Conservation (phyloP, 1,139 yeast genomes). For the Geotrichum europaeum region DNA sequence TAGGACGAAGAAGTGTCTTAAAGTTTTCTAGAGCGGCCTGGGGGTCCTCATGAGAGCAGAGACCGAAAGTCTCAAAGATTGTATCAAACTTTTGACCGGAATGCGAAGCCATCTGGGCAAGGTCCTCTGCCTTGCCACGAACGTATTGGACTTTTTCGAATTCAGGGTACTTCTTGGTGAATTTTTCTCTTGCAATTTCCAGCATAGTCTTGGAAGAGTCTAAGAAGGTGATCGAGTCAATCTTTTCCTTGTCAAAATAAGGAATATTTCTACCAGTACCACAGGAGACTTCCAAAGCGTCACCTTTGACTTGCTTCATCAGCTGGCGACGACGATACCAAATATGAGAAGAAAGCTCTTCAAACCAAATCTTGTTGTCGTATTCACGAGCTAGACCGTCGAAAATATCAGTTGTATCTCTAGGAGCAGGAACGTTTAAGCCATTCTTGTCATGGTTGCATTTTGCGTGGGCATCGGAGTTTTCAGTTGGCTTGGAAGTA, state of each 20-base stretch:
- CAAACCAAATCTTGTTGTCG: conserved; percentile 78
- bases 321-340: conserved; percentile 81
- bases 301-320: conserved; percentile 74
- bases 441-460: conserved; percentile 7
- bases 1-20: conserved; percentile 67
- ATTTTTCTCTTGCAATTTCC: conserved; percentile 71
- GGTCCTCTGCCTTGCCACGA: conserved; percentile 86
- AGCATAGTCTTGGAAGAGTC: conserved; percentile 86
- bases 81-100: conserved; percentile 68
- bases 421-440: conserved; percentile 45
- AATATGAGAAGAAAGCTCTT: conserved; percentile 75
- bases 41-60: conserved; percentile 94
- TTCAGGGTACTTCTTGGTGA: conserved; percentile 57
- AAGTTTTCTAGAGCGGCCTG: conserved; percentile 73
- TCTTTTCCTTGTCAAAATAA: conserved; percentile 53
- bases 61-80: conserved; percentile 86
- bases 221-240: conserved; percentile 72
- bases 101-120: conserved; percentile 49
- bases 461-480: background rate
- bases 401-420: conserved; percentile 79
- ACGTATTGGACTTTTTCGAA: conserved; percentile 75
- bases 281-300: conserved; percentile 87
- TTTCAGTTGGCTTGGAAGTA: conserved; percentile 6
- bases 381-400: conserved; percentile 74
- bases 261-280: conserved; percentile 94